Evolutionary conservation across 192 early-diverging fungal species (phyloP).

Genomic region (Backusella tarrabulga): DNA sequence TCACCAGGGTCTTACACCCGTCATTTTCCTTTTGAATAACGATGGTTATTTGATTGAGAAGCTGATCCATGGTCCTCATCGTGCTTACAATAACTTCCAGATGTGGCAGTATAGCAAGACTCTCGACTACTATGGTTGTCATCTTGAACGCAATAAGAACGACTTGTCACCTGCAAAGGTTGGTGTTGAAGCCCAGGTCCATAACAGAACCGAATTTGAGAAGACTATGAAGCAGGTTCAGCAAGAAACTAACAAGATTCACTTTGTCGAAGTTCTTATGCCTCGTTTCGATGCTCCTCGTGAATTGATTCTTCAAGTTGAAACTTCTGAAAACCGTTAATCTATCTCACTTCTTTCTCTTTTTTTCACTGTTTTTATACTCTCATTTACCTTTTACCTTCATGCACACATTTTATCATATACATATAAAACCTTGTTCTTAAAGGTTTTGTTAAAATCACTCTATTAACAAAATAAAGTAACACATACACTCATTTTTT

Average conservation of each 20-base stretch:
- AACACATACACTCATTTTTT: not conserved
- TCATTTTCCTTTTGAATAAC: slow-evolving; percentile 51
- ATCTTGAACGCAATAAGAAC: slow-evolving; percentile 24
- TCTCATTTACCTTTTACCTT: not conserved
- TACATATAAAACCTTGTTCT: not conserved
- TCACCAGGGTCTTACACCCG: slow-evolving; percentile 44
- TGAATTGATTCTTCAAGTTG: slow-evolving; percentile 29
- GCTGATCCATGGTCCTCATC: slow-evolving; percentile 40
- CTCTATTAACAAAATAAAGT: not conserved
- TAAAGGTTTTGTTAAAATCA: not conserved
- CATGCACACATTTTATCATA: not conserved
- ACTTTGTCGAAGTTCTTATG: slow-evolving; percentile 48
- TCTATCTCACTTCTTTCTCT: not conserved
- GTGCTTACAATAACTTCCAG: slow-evolving; percentile 44
- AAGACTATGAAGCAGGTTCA: slow-evolving; percentile 30
- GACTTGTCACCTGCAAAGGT: not conserved
- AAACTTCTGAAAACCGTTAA: slow-evolving; percentile 23
- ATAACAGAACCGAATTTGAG: slow-evolving; percentile 38
- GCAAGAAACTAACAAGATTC: slow-evolving; percentile 36
- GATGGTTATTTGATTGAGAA: slow-evolving; percentile 53
- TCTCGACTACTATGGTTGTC: slow-evolving; percentile 39
- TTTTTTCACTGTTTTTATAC: not conserved
- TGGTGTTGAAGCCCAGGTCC: slow-evolving; percentile 32
- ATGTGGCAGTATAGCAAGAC: slow-evolving; percentile 50
- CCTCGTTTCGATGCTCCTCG: slow-evolving; percentile 43